phyloP scores from a whole-genome alignment of 2,329 filamentous ascomycete genomes.

The Diaporthe nobilis region DNA sequence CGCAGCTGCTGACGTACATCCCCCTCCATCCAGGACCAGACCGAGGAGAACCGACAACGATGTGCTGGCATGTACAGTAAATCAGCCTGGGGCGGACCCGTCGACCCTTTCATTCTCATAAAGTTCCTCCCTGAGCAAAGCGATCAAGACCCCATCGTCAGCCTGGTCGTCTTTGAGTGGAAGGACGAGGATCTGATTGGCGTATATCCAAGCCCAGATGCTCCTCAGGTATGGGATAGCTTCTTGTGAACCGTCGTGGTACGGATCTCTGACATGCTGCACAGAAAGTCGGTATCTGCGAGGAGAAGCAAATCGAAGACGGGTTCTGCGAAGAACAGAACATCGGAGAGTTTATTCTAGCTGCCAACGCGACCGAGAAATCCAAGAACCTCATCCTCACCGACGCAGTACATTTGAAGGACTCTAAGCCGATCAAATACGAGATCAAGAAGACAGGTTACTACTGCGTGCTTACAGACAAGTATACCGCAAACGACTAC shows the following conservation, averaged over 20 bases:
- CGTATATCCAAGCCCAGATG: constrained; percentile 69
- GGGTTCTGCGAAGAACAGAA: constrained; percentile 83
- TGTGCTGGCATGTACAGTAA: constrained; percentile 95
- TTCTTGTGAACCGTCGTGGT: constrained; percentile 6
- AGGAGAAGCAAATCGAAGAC: constrained; percentile 75
- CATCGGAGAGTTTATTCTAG: constrained; percentile 86
- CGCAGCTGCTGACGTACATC: constrained; percentile 33
- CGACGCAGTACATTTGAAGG: constrained; percentile 84
- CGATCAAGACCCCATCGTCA: constrained; percentile 81
- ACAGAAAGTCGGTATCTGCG: constrained; percentile 75
- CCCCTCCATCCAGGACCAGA: constrained; percentile 73
- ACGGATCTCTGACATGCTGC: constrained; percentile 50
- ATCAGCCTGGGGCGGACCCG: constrained; percentile 87
- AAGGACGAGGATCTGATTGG: constrained; percentile 86
- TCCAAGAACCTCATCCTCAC: constrained; percentile 83
- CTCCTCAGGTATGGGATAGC: constrained; percentile 63
- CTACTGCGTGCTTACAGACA: constrained; percentile 89
- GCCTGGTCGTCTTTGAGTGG: constrained; percentile 95
- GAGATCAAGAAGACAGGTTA: constrained; percentile 91
- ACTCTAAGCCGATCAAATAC: constrained; percentile 83
- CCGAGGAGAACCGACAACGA: constrained; percentile 82
- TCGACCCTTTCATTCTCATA: constrained; percentile 90
- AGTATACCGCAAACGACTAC: constrained; percentile 78
- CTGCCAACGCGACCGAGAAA: constrained; percentile 79
- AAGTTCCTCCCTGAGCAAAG: constrained; percentile 78